Base-by-base conservation (phyloP, 495 filamentous ascomycete species). In the Astrocystis sublimbata region DNA sequence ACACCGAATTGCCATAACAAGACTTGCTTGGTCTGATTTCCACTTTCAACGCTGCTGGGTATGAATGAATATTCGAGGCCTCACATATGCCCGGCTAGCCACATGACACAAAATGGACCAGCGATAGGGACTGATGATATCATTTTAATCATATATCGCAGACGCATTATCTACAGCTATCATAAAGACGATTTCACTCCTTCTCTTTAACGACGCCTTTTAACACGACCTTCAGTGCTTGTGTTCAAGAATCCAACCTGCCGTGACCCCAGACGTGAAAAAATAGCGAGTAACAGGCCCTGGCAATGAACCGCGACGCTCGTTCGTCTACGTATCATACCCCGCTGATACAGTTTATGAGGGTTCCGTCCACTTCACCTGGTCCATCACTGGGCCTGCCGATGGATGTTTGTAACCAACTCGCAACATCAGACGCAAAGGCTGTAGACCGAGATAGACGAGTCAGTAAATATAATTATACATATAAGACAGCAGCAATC, bases 361-460 rank as follows among this genome's bases (percentile, higher is more conserved):
- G 33, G 92, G 91, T 73, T 98, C 94, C 51, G 88, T 85, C 94
- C 94, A 98, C 79, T 97, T 93, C 60, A 97, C 92, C 76, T 97
- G 92, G 67, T 98, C 96, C 68, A 87, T 89, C 7, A 96, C 85
- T 52, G 86, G 78, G 26, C 84, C 82, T n/a, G 78, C 81, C 26
- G 85, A 82, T 54, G 88, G 87, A 65, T 86, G 89, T 38, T 83
- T 79, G 75, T 90, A 97, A 52, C 85, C 86, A 68, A 98, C 83
- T 78, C 90, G 93, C 65, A 98, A 81, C 72, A 96, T 84, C 65
- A 98, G 77, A 35, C 92, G 87, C 59, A 98, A 80, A 61, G 72
- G 73, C 80, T 80, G 60, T 41, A 53, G 65, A 26, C 6, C 21
- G 58, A 30, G 10, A 46, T n/a, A 36, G 30, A 26, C 3, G 47